Evolutionary conservation across 805 yeast genomes (phyloP), one percentile per base, ranked within the genome.

Genomic region (Nakazawaea wyomingensis): DNA sequence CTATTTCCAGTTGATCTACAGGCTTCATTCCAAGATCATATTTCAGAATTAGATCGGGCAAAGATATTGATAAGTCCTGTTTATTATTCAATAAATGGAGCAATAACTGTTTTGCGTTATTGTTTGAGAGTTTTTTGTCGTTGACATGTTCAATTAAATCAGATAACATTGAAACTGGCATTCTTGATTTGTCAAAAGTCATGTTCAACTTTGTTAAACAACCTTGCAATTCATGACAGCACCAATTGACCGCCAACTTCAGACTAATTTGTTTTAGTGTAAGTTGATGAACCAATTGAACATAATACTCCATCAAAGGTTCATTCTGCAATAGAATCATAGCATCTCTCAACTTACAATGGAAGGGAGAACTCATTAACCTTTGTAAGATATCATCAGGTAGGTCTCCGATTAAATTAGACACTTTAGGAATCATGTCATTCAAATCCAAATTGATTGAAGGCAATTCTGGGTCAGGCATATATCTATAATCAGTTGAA

Each of bases 381-480:
- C 54, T 60, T 9, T 59, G 60, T 19, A 87, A 54, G 4, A 76
- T 61, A 4, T 64, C 66, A 43, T 87, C 91, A 0, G 96, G 90
- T 1, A 82, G 60, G 8, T 59, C 66, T 0, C 91, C 90, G 38
- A 83, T 54, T 6, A 36, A 54, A 1, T 52, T 37, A 3, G 54
- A 47, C 10, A 59, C 53, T 0, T 84, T 65, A 2, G 71, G 66
- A 0, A 63, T 51, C 0, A 72, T 54, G 4, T 82, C 71, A 0
- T 56, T 55, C 1, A 62, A 44, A 30, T 73, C 65, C 3, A 91
- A 57, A 13, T 54, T 46, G 4, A 90, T 62, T 1, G 64, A 60
- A 0, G 93, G 89, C 24, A 93, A 64, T 59, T 93, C 99, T 2
- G 95, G 86, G 59, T 93, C 99, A 0, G 98, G 96, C 73, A 91